phyloP scores from a whole-genome alignment of 2,329 filamentous ascomycete species.

The Hypoxylon sp. region DNA sequence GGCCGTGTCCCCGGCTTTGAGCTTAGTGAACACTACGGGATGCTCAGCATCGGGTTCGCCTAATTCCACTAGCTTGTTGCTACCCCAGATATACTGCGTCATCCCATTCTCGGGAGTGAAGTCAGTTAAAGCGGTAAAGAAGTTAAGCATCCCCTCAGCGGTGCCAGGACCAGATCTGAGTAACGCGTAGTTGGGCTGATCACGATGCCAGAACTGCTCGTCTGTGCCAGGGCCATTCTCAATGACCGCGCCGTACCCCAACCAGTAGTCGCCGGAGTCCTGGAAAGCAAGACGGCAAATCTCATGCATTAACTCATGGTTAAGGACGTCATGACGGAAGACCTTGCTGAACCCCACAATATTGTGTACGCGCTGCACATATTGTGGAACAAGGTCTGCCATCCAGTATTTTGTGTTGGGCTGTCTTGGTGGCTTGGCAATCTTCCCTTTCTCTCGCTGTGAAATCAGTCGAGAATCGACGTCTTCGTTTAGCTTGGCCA shows the following conservation, averaged over 20 bases:
- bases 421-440: not conserved
- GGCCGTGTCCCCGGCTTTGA: not conserved
- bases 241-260: not conserved
- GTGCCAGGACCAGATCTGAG: not conserved
- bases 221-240: not conserved
- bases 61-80: not conserved
- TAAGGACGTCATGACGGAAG: not conserved
- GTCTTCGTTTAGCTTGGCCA: not conserved
- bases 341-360: slow-evolving; percentile 1
- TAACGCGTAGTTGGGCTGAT: not conserved
- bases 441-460: not conserved
- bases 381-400: not conserved
- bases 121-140: not conserved
- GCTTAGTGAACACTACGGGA: not conserved
- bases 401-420: not conserved
- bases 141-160: not conserved
- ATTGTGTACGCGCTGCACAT: slow-evolving; percentile 1
- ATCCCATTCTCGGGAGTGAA: not conserved
- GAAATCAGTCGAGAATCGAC: not conserved
- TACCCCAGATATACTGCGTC: not conserved
- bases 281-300: not conserved
- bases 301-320: not conserved
- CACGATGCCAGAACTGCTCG: not conserved
- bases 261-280: not conserved
- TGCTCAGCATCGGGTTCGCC: not conserved